Conservation (phyloP, 148 eudicot genomes). For the Suaeda aralocaspica region DNA sequence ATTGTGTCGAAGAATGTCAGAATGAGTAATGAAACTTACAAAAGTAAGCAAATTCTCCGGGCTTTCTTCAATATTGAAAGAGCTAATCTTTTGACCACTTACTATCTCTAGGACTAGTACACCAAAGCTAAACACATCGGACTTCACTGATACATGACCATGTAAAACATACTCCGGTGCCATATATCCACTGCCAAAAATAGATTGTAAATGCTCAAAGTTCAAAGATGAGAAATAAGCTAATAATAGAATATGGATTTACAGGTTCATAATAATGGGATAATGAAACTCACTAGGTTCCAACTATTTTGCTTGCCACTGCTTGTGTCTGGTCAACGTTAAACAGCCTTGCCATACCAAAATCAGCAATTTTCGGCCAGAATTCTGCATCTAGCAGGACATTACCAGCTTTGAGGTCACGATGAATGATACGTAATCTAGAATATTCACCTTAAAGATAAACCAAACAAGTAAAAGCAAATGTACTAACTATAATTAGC, state of each 20-base stretch:
- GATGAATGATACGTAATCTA: slow-evolving; percentile 32
- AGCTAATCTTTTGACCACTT: slow-evolving; percentile 17
- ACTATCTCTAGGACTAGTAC: slow-evolving; percentile 36
- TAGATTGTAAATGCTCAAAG: too few species aligned
- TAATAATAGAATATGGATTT: too few species aligned
- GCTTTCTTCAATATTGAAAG: slow-evolving; percentile 8
- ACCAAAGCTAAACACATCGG: slow-evolving; percentile 38
- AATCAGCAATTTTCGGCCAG: slow-evolving; percentile 47
- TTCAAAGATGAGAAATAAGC: too few species aligned
- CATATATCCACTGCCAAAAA: slow-evolving; percentile 32
- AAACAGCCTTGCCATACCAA: slow-evolving; percentile 44
- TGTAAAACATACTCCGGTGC: slow-evolving; percentile 29
- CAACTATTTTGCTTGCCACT: slow-evolving; percentile 31
- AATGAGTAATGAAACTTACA: background rate
- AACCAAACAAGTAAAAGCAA: too few species aligned
- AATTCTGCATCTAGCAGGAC: slow-evolving; percentile 32
- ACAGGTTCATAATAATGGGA: background rate
- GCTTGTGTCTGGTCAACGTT: slow-evolving; percentile 24
- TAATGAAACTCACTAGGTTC: slow-evolving; percentile 25
- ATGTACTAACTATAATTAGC: too few species aligned
- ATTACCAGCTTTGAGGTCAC: slow-evolving; percentile 42
- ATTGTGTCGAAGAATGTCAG: too few species aligned
- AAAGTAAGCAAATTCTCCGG: slow-evolving; percentile 9
- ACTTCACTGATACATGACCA: slow-evolving; percentile 35
- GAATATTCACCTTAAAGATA: slow-evolving; percentile 48